Base-by-base conservation (phyloP, 306 rosid genomes). In the Aeschynomene evenia region DNA sequence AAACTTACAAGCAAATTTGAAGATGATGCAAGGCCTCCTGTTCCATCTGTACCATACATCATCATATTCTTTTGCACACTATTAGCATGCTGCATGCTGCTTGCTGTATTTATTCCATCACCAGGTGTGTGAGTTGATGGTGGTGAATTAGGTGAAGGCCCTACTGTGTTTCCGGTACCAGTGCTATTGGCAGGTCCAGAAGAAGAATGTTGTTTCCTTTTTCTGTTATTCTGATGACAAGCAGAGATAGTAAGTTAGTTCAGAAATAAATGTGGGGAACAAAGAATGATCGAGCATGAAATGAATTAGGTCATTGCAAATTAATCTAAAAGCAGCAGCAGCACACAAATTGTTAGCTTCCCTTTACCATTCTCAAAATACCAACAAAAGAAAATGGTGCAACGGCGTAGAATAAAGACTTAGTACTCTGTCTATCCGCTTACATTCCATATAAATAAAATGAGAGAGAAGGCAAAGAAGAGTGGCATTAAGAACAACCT, bases 131-230 rank as follows among this genome's bases (percentile, higher is more conserved):
- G 98, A 19, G 98, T 89, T 63, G 98, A 92, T 74, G 92, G 85
- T 58, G 91, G 96, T 57, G 98, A 92, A 77, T 76, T 88, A 56
- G 96, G 86, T 12, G 96, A 85, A 74, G 91, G 96, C 36, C 90
- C 98, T 55, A 80, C 79, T 37, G 98, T 85, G 77, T 87, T 89
- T 84, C 92, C 96, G 40, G 98, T 92, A 73, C 98, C 96, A 42
- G 98, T 92, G 84, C 98, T 92, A 83, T 89, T 89, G 73, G 89
- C 95, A 72, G 92, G 70, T 70, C 98, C 98, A 74, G 96, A 86
- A 62, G 96, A 91, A 42, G 92, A 72, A 73, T 83, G 91, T 5
- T 84, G 92, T 79, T 87, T 92, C 81, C 98, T 83, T 80, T 92
- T 92, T 70, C 96, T 80, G 81, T 48, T 73, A 53, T 13, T 72